Evolutionary conservation across 257 asterid genomes (phyloP).

Genomic region (Solanum lycopersicoides): DNA sequence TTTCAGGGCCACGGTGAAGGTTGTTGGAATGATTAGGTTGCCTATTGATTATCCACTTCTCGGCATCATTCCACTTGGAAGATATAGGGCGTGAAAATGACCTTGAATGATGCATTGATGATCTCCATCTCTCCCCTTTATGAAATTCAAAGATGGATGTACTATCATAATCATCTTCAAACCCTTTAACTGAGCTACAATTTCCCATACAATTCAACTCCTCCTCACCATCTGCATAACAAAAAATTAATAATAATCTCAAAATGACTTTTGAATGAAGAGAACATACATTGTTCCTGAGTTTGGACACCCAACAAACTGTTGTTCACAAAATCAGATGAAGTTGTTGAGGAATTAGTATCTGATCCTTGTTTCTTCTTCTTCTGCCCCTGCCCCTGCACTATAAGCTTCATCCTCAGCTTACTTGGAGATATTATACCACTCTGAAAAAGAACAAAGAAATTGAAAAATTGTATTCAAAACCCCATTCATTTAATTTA

Average conservation of each 20-base stretch:
- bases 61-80: slow-evolving; percentile 97
- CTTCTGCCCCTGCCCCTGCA: slow-evolving; percentile 51
- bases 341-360: slow-evolving; percentile 83
- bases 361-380: slow-evolving; percentile 75
- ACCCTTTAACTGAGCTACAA: slow-evolving; percentile 46
- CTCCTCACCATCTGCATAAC: neutral
- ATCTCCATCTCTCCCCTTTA: slow-evolving; percentile 75
- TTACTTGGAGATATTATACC: slow-evolving; percentile 89
- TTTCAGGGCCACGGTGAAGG: too few species aligned
- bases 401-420: slow-evolving; percentile 81
- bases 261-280: neutral
- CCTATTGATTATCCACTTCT: slow-evolving; percentile 92
- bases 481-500: too few species aligned
- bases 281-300: slow-evolving; percentile 43
- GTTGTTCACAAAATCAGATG: slow-evolving; percentile 70
- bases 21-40: slow-evolving; percentile 30
- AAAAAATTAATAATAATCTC: too few species aligned
- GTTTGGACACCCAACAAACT: slow-evolving; percentile 54
- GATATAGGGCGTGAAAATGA: slow-evolving; percentile 71
- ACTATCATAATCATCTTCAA: slow-evolving; percentile 90
- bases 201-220: slow-evolving; percentile 7
- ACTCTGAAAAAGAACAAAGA: slow-evolving; percentile 29
- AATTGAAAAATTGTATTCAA: neutral
- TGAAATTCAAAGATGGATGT: slow-evolving; percentile 98
- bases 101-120: slow-evolving; percentile 44